These are phyloP conservation scores for Barnettozyma populi DNA, from an alignment of 805 yeast species.

Conservation along the genomic window DNA sequence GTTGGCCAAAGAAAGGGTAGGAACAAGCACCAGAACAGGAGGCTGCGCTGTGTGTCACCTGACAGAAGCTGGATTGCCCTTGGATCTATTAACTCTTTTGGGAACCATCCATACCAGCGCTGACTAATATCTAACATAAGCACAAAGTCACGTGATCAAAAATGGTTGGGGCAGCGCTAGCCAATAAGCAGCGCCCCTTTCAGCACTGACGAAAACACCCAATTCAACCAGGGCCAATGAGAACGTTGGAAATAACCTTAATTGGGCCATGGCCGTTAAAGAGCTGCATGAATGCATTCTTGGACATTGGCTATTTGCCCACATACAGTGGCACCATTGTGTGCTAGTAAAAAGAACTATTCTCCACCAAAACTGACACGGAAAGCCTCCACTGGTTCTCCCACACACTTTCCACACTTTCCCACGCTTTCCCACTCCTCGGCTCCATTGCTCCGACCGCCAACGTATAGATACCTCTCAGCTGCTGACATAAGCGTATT, in stretches of 20 bases:
- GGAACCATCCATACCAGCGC: no score
- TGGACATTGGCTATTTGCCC: background rate
- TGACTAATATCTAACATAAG: no score
- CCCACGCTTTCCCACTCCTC: background rate
- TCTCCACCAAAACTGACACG: background rate
- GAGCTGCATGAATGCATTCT: background rate
- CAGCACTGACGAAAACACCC: background rate
- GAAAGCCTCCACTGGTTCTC: no score
- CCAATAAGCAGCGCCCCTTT: background rate
- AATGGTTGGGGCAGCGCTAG: background rate
- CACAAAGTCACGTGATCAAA: background rate
- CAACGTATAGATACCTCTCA: background rate
- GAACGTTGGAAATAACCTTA: background rate
- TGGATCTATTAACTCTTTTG: no score
- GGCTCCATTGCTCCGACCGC: background rate
- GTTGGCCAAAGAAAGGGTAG: background rate
- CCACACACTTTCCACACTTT: no score
- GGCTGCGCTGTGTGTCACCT: no score
- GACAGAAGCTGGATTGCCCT: no score
- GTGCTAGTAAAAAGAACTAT: background rate
- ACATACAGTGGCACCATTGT: background rate
- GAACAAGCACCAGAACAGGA: no score
- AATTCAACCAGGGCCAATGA: background rate
- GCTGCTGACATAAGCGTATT: conserved; percentile 1
- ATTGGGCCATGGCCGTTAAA: background rate